These are phyloP conservation scores for Aphanocladium album DNA, from an alignment of 2,329 filamentous ascomycete species.

Conservation along the genomic window DNA sequence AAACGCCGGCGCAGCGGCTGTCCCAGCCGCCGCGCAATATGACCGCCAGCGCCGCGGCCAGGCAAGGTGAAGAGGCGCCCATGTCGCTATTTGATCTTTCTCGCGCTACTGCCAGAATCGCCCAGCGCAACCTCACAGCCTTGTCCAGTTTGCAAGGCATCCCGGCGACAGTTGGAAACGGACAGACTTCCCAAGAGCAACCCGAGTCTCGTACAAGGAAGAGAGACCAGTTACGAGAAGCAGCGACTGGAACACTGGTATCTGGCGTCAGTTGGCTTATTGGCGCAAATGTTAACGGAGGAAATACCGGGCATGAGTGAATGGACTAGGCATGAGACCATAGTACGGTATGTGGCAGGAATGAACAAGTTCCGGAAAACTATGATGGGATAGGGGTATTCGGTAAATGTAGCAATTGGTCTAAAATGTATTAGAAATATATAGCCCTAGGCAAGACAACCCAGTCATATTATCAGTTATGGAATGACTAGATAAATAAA, in stretches of 20 bases:
- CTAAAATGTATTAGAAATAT: too few relatives aligned
- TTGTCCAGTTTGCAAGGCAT: conserved; percentile 45
- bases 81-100: conserved; percentile 63
- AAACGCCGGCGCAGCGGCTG: conserved; percentile 23
- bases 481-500: too few relatives aligned
- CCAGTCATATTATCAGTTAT: too few relatives aligned
- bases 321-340: background rate
- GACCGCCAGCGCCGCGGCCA: conserved; percentile 29
- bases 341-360: too few relatives aligned
- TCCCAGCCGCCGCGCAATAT: conserved; percentile 27
- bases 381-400: too few relatives aligned
- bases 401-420: too few relatives aligned
- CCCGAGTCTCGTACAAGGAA: conserved; percentile 51
- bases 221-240: conserved; percentile 65
- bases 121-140: conserved; percentile 53
- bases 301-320: conserved; percentile 1
- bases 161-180: conserved; percentile 22
- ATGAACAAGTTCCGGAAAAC: background rate
- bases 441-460: too few relatives aligned
- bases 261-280: conserved; percentile 65
- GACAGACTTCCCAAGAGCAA: conserved; percentile 20
- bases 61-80: conserved; percentile 49
- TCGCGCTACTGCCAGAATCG: conserved; percentile 53
- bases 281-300: conserved; percentile 41
- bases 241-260: conserved; percentile 61